Percentiles rank a stretch among this genome's conserved stretches.
Conservation (phyloP, 2,329 filamentous ascomycete genomes). For the Trichoderma pleuroti region DNA sequence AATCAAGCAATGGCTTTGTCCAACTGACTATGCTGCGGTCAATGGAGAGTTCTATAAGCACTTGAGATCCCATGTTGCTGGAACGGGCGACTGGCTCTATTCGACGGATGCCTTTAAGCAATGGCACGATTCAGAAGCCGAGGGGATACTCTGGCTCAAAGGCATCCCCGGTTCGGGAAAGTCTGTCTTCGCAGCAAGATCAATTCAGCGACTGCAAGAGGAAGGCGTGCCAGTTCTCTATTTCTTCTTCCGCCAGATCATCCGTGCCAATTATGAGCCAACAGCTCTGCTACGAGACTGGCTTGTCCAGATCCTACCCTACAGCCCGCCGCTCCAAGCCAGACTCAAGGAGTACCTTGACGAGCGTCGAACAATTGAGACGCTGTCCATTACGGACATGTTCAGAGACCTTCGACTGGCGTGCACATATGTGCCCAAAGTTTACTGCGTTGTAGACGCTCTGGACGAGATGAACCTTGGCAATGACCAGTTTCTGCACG, state of each 20-base stretch:
- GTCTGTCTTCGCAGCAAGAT: conserved; percentile 32
- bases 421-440: conserved; percentile 24
- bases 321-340: conserved; percentile 30
- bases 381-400: conserved; percentile 25
- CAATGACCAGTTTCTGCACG: conserved; percentile 31
- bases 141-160: conserved; percentile 31
- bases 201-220: conserved; percentile 21
- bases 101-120: conserved; percentile 18
- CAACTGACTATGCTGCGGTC: conserved; percentile 26
- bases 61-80: conserved; percentile 20
- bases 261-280: conserved; percentile 33
- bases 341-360: conserved; percentile 22
- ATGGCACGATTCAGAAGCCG: conserved; percentile 18
- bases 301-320: conserved; percentile 32
- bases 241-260: conserved; percentile 40
- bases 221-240: conserved; percentile 29
- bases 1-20: conserved; percentile 31
- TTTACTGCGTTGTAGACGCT: conserved; percentile 41
- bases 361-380: neutral
- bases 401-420: conserved; percentile 31
- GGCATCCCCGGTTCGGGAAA: conserved; percentile 40
- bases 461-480: conserved; percentile 45
- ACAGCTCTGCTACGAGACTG: conserved; percentile 33
- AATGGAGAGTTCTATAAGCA: conserved; percentile 29
- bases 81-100: conserved; percentile 25